phyloP scores from a whole-genome alignment of 2,329 filamentous ascomycete species.

The Colletotrichum echinochloae region DNA sequence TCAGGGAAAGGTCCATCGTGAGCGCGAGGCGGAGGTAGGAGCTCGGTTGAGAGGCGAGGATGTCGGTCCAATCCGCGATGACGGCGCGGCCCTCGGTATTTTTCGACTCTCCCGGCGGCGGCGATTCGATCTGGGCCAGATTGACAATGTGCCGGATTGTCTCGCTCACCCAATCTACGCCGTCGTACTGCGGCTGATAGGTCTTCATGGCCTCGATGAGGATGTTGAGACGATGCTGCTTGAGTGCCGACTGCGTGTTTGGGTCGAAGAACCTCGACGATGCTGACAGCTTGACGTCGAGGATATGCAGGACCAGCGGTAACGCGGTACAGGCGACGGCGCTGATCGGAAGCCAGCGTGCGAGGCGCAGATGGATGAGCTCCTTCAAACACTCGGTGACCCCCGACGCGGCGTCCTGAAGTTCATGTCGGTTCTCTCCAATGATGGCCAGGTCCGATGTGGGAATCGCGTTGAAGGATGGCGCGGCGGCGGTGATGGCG shows the following conservation, averaged over 20 bases:
- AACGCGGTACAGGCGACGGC: constrained; percentile 53
- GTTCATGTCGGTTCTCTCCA: constrained; percentile 56
- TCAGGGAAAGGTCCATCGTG: constrained; percentile 57
- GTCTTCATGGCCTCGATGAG: constrained; percentile 60
- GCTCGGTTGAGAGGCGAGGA: constrained; percentile 54
- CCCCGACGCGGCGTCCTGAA: constrained; percentile 58
- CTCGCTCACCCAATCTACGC: constrained; percentile 58
- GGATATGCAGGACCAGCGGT: constrained; percentile 49
- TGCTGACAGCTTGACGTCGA: constrained; percentile 51
- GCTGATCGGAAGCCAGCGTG: constrained; percentile 60
- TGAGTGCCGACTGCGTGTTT: constrained; percentile 52
- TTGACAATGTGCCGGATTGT: constrained; percentile 58
- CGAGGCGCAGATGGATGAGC: constrained; percentile 58
- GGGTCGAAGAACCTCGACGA: constrained; percentile 43
- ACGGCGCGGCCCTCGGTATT: constrained; percentile 38
- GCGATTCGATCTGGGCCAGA: constrained; percentile 49
- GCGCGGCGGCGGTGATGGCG: constrained; percentile 54
- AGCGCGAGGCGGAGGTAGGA: constrained; percentile 57
- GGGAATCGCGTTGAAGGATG: constrained; percentile 48
- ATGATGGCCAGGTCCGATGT: constrained; percentile 50
- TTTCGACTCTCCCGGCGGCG: constrained; percentile 26
- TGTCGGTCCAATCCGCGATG: constrained; percentile 57
- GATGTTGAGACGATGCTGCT: constrained; percentile 58
- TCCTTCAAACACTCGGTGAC: constrained; percentile 61
- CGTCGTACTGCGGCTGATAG: constrained; percentile 60